These are phyloP conservation scores for Cajanus cajan DNA, from an alignment of 306 rosid species.

Conservation along the genomic window DNA sequence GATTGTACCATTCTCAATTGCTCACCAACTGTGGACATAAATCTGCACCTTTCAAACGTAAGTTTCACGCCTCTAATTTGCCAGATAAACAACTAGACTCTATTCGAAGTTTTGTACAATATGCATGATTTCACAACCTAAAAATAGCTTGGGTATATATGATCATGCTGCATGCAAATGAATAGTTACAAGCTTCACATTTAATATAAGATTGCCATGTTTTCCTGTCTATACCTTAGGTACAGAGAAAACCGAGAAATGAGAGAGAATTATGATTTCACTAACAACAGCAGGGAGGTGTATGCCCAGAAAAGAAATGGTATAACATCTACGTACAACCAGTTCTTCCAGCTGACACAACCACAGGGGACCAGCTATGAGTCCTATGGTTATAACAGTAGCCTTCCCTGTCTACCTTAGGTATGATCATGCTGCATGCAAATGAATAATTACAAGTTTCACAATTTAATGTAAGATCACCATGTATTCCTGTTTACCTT, in stretches of 20 bases:
- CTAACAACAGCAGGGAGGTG: slow-evolving; percentile 78
- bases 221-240: slow-evolving; percentile 56
- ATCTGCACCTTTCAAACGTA: background rate
- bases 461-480: slow-evolving; percentile 42
- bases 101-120: slow-evolving; percentile 56
- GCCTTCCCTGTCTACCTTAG: slow-evolving; percentile 71
- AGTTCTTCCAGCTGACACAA: slow-evolving; percentile 70
- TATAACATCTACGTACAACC: slow-evolving; percentile 80
- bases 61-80: slow-evolving; percentile 35
- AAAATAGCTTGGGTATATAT: slow-evolving; percentile 33
- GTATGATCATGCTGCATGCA: slow-evolving; percentile 60
- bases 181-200: slow-evolving; percentile 67
- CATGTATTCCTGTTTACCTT: slow-evolving; percentile 51
- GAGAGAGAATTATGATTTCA: slow-evolving; percentile 71
- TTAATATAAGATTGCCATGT: slow-evolving; percentile 37
- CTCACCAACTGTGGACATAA: slow-evolving; percentile 18
- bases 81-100: slow-evolving; percentile 33
- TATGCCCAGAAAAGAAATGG: slow-evolving; percentile 82
- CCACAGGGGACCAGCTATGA: slow-evolving; percentile 73
- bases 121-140: slow-evolving; percentile 63
- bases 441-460: slow-evolving; percentile 79
- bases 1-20: slow-evolving; percentile 18
- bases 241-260: slow-evolving; percentile 73
- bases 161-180: slow-evolving; percentile 67
- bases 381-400: slow-evolving; percentile 73